These are phyloP conservation scores for Aspergillus quadrilineatus DNA, from an alignment of 2,329 filamentous ascomycete species.

Conservation along the genomic window DNA sequence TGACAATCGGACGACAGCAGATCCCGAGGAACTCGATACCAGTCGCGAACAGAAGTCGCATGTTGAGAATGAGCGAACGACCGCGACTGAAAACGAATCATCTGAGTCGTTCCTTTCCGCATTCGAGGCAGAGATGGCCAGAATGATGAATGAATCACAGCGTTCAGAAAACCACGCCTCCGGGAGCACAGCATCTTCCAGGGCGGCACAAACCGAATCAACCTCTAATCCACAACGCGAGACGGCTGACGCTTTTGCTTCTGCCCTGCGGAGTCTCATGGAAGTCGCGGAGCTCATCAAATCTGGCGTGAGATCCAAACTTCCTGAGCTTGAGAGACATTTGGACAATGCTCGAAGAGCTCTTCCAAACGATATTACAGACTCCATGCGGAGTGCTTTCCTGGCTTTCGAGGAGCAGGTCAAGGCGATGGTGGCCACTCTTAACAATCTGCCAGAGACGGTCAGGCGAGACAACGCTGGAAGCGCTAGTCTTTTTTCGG, in stretches of 20 bases:
- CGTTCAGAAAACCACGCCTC: slow-evolving; percentile 10
- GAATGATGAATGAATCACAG: slow-evolving; percentile 29
- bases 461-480: slow-evolving; percentile 28
- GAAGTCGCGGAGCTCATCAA: slow-evolving; percentile 36
- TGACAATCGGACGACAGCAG: neutral
- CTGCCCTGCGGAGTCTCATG: slow-evolving; percentile 35
- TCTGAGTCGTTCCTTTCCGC: slow-evolving; percentile 37
- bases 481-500: slow-evolving; percentile 36
- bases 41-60: slow-evolving; percentile 8
- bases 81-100: slow-evolving; percentile 20
- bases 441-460: slow-evolving; percentile 36
- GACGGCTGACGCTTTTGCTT: slow-evolving; percentile 33
- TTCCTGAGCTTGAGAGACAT: slow-evolving; percentile 41
- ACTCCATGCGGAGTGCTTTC: slow-evolving; percentile 37
- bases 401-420: slow-evolving; percentile 38
- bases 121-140: slow-evolving; percentile 42
- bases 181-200: slow-evolving; percentile 12
- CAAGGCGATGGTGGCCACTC: slow-evolving; percentile 35
- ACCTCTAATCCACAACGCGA: slow-evolving; percentile 20
- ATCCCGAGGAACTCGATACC: neutral
- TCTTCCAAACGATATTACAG: slow-evolving; percentile 38
- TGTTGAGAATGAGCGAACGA: slow-evolving; percentile 13
- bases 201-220: slow-evolving; percentile 13
- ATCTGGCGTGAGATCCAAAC: slow-evolving; percentile 35
- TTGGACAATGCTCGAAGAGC: slow-evolving; percentile 35